These are phyloP conservation scores for Helicocarpus griseus DNA, from an alignment of 2,329 filamentous ascomycete genomes.

Conservation along the genomic window DNA sequence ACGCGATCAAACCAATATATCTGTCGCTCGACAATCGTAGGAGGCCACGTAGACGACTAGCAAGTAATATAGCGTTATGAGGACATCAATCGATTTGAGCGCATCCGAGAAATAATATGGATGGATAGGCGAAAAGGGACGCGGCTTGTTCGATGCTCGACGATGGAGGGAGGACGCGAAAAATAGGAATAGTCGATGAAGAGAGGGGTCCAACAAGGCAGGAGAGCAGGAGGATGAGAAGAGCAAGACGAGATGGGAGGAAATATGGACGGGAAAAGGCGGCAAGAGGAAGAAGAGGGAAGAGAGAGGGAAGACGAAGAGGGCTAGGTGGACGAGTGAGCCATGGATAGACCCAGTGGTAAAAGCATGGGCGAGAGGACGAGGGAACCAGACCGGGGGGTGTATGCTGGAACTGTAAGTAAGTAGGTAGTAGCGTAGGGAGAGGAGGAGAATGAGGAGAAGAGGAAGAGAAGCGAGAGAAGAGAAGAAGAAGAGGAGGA, in stretches of 20 bases:
- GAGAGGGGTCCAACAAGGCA: slow-evolving; percentile 10
- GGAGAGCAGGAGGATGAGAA: slow-evolving; percentile 5
- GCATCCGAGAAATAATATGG: background rate
- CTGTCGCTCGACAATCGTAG: background rate
- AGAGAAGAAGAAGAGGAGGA: slow-evolving; percentile 6
- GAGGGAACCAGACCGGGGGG: background rate
- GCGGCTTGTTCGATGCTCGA: too few relatives aligned
- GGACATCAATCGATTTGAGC: too few relatives aligned
- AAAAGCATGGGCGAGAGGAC: background rate
- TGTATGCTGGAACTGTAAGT: too few relatives aligned
- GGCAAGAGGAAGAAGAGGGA: background rate
- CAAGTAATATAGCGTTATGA: background rate
- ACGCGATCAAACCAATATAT: background rate
- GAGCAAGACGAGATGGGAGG: background rate
- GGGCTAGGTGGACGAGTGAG: background rate
- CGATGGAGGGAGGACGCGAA: slow-evolving; percentile 9
- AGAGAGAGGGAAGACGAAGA: background rate
- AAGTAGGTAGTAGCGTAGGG: too few relatives aligned
- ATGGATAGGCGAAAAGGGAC: background rate
- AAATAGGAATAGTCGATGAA: slow-evolving; percentile 13
- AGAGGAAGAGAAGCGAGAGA: background rate
- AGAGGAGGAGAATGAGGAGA: slow-evolving; percentile 7
- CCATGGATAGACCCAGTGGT: background rate
- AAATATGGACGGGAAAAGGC: background rate
- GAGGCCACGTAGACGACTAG: background rate